Evolutionary conservation across 495 filamentous ascomycete species (phyloP).

Genomic region (Penicillium fimorum): DNA sequence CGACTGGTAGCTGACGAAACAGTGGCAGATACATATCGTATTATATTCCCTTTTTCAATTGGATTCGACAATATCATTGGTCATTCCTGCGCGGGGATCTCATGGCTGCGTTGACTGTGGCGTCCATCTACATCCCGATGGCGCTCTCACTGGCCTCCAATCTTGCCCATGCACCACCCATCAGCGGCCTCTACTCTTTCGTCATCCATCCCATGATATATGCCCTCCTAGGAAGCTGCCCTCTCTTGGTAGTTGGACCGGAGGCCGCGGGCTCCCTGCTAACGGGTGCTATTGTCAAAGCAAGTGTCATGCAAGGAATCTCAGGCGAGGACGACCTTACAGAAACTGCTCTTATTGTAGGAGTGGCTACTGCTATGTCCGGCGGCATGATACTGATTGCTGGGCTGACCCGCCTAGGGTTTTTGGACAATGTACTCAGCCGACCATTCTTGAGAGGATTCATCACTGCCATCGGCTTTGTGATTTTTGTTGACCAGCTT

Average conservation of each 20-base stretch:
- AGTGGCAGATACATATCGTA: conserved; percentile 78
- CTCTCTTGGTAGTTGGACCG: conserved; percentile 90
- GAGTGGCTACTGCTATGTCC: conserved; percentile 83
- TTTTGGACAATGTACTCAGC: conserved; percentile 91
- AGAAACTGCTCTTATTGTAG: conserved; percentile 77
- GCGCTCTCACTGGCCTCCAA: conserved; percentile 90
- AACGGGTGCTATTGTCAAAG: conserved; percentile 79
- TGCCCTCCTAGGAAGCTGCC: conserved; percentile 84
- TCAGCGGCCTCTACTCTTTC: conserved; percentile 95
- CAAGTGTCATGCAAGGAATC: conserved; percentile 65
- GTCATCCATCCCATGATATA: conserved; percentile 90
- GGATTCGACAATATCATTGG: conserved; percentile 82
- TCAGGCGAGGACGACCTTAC: conserved; percentile 68
- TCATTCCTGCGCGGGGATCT: conserved; percentile 82
- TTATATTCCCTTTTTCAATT: conserved; percentile 87
- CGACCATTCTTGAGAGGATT: conserved; percentile 91
- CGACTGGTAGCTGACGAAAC: conserved; percentile 20
- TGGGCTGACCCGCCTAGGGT: conserved; percentile 82
- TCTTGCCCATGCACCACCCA: conserved; percentile 86
- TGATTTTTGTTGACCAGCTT: conserved; percentile 93
- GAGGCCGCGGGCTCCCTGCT: conserved; percentile 92
- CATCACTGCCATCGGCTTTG: conserved; percentile 92
- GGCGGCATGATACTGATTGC: conserved; percentile 84
- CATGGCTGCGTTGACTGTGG: conserved; percentile 81
- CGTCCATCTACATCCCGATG: conserved; percentile 98